These are phyloP conservation scores for Apiotrichum veenhuisii DNA, from an alignment of 1,284 basidiomycete genomes.

Conservation along the genomic window DNA sequence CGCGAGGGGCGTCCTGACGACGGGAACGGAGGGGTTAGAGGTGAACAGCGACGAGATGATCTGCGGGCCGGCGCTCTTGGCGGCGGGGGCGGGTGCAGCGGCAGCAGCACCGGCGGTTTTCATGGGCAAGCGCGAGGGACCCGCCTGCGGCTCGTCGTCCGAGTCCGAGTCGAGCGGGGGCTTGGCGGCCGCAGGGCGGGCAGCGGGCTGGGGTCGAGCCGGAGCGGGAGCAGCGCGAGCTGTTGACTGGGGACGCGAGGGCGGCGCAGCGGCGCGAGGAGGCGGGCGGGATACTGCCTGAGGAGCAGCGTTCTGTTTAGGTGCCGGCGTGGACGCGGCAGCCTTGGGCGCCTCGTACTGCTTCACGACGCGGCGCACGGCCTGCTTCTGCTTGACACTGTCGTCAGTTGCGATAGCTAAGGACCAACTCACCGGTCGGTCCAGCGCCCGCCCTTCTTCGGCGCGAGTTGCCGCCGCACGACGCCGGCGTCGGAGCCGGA, in stretches of 20 bases:
- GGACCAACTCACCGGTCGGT: conserved; percentile 65
- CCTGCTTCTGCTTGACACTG: conserved; percentile 47
- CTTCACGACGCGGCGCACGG: conserved; percentile 23
- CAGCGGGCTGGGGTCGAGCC: conserved; percentile 1
- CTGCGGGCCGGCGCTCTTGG: conserved; percentile 52
- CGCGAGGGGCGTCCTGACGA: conserved; percentile 2
- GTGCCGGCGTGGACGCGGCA: conserved; percentile 6
- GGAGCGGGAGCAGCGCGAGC: not conserved
- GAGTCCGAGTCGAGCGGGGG: conserved; percentile 1
- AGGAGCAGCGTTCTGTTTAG: conserved; percentile 1
- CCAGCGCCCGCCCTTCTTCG: conserved; percentile 72
- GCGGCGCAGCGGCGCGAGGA: conserved; percentile 2
- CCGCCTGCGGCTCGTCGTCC: conserved; percentile 14
- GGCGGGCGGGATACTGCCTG: conserved; percentile 1
- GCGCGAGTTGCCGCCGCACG: conserved; percentile 20
- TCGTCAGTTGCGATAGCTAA: not conserved
- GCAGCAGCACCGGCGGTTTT: not conserved
- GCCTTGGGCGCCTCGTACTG: conserved; percentile 11
- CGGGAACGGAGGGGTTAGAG: conserved; percentile 49
- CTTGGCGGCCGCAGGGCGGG: not conserved
- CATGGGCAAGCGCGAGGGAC: conserved; percentile 19
- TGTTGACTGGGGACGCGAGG: conserved; percentile 5
- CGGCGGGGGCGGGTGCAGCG: conserved; percentile 4
- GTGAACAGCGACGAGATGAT: conserved; percentile 90
- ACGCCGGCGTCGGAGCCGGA: conserved; percentile 19